These are phyloP conservation scores for Mrakiaceae sp. DNA, from an alignment of 1,284 basidiomycete genomes.

Conservation along the genomic window DNA sequence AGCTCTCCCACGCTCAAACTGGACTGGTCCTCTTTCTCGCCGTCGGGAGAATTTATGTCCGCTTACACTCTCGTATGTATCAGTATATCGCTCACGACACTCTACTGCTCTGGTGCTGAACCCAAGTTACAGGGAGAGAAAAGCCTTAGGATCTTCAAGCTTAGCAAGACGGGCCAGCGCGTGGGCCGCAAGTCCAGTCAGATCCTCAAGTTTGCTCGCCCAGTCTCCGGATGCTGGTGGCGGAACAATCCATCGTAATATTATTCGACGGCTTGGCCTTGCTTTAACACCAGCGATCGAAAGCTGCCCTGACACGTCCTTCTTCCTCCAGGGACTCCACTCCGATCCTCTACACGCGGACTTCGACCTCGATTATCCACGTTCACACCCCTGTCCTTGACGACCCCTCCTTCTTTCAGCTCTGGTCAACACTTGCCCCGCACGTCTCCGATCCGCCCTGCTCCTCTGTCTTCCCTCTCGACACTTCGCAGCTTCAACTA, in stretches of 20 bases:
- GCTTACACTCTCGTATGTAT: conserved; percentile 50
- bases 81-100: not conserved
- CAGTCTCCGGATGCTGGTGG: conserved; percentile 7
- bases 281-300: conserved; percentile 10
- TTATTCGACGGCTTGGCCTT: too few relatives aligned
- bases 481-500: conserved; percentile 54
- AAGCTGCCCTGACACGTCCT: conserved; percentile 48
- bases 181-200: not conserved
- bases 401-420: conserved; percentile 67
- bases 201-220: conserved; percentile 2
- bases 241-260: conserved; percentile 2
- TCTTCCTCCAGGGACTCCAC: conserved; percentile 47
- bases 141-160: not conserved
- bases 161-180: not conserved
- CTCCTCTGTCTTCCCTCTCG: conserved; percentile 36
- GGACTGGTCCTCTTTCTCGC: conserved; percentile 14
- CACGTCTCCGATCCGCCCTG: conserved; percentile 36
- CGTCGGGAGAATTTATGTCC: conserved; percentile 39
- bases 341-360: conserved; percentile 62
- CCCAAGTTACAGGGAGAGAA: not conserved
- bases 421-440: conserved; percentile 62
- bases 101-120: not conserved
- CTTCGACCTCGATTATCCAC: conserved; percentile 59
- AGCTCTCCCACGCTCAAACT: not conserved
- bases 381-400: conserved; percentile 81